Evolutionary conservation across 1,284 basidiomycete species (phyloP).

Genomic region (Hypsizygus ulmarius): DNA sequence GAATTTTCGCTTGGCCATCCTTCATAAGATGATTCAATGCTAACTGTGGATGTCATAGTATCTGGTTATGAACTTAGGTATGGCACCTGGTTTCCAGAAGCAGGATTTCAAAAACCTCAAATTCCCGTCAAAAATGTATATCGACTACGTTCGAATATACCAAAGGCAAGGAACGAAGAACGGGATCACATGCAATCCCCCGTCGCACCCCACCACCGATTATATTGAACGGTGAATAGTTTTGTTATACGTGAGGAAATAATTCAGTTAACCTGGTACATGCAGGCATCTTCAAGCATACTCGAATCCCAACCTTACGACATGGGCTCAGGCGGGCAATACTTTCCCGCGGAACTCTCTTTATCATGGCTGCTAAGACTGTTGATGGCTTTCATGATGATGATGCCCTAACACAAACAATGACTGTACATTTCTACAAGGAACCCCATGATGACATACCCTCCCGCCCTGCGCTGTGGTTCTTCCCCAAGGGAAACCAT

Average conservation of each 20-base stretch:
- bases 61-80: conserved; percentile 71
- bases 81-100: conserved; percentile 66
- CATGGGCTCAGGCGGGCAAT: conserved; percentile 67
- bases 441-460: conserved; percentile 12
- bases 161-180: conserved; percentile 60
- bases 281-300: conserved; percentile 66
- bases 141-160: conserved; percentile 80
- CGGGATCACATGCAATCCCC: conserved; percentile 62
- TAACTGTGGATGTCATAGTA: conserved; percentile 43
- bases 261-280: conserved; percentile 6
- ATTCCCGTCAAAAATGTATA: conserved; percentile 70
- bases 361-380: conserved; percentile 50
- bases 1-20: conserved; percentile 16
- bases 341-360: conserved; percentile 66
- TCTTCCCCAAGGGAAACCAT: background rate
- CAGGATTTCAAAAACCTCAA: conserved; percentile 63
- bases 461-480: background rate
- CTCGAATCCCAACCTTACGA: conserved; percentile 70
- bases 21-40: background rate
- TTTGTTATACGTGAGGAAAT: conserved; percentile 4
- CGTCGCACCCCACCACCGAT: conserved; percentile 55
- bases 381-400: background rate
- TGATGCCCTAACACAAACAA: conserved; percentile 8
- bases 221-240: conserved; percentile 53
- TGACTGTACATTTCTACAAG: conserved; percentile 5